These are phyloP conservation scores for Phialophora chinensis DNA, from an alignment of 2,329 filamentous ascomycete species.

Conservation along the genomic window DNA sequence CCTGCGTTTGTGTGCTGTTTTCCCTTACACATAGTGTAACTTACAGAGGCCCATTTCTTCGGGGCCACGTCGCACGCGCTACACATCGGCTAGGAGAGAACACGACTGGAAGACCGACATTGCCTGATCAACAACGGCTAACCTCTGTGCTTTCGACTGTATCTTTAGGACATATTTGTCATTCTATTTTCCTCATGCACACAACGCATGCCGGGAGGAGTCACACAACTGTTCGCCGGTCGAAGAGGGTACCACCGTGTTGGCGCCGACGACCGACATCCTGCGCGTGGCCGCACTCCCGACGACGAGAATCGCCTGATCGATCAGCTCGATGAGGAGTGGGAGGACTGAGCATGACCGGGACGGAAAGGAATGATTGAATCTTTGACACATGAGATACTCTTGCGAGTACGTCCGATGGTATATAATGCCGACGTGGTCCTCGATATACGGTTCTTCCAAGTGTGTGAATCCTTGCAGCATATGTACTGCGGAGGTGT, in stretches of 20 bases:
- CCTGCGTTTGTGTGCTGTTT: slow-evolving; percentile 18
- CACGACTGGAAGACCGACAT: slow-evolving; percentile 31
- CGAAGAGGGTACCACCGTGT: slow-evolving; percentile 46
- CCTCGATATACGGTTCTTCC: not conserved
- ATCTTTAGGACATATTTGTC: slow-evolving; percentile 53
- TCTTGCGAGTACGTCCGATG: not conserved
- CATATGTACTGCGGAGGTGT: not conserved
- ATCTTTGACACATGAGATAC: not conserved
- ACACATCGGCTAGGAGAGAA: slow-evolving; percentile 16
- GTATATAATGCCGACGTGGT: not conserved
- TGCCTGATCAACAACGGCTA: slow-evolving; percentile 20
- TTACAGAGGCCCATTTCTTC: slow-evolving; percentile 30
- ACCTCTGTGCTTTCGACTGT: slow-evolving; percentile 19
- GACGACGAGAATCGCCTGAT: slow-evolving; percentile 95
- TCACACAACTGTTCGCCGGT: slow-evolving; percentile 43
- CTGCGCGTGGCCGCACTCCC: slow-evolving; percentile 52
- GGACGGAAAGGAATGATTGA: not conserved
- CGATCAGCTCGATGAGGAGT: slow-evolving; percentile 95
- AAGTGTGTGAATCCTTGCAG: slow-evolving; percentile 1
- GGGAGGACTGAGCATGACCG: slow-evolving; percentile 62
- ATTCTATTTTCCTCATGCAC: slow-evolving; percentile 55
- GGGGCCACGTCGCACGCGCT: slow-evolving; percentile 20
- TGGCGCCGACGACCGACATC: slow-evolving; percentile 39
- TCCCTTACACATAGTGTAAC: slow-evolving; percentile 32
- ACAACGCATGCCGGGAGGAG: slow-evolving; percentile 45